Conservation (phyloP, 352 stramenopile species). For the Phytopythium sindhum region DNA sequence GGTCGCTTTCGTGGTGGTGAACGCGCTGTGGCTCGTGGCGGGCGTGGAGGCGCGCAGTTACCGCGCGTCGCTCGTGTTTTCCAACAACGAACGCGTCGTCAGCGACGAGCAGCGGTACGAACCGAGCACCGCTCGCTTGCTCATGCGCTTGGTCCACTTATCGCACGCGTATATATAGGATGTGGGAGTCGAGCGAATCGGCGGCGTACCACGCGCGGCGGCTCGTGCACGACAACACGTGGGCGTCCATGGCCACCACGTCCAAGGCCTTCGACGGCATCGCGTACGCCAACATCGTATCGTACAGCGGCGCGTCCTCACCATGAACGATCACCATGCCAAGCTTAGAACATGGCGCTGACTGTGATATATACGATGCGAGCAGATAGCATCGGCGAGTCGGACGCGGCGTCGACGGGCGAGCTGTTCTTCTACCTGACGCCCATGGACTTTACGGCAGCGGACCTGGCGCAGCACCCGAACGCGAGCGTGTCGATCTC, state of each 20-base stretch:
- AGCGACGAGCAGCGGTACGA: conserved; percentile 3
- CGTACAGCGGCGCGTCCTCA: conserved; percentile 56
- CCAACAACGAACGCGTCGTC: neutral
- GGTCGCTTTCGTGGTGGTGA: conserved; percentile 2
- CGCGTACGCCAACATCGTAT: conserved; percentile 54
- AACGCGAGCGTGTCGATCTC: conserved; percentile 58
- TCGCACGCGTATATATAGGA: neutral
- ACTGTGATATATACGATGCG: neutral
- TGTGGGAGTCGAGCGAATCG: conserved; percentile 5
- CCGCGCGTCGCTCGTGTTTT: conserved; percentile 8
- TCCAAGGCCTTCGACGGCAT: conserved; percentile 53
- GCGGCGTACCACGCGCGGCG: conserved; percentile 45
- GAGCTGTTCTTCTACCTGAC: conserved; percentile 76
- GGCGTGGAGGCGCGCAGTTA: neutral
- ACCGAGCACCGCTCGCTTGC: neutral
- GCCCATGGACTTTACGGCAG: conserved; percentile 38
- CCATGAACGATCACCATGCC: neutral
- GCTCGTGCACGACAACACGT: conserved; percentile 63
- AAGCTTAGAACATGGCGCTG: too few relatives aligned
- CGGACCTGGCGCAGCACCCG: conserved; percentile 51
- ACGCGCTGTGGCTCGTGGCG: conserved; percentile 2
- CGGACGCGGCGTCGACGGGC: conserved; percentile 45
- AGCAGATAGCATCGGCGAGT: conserved; percentile 52
- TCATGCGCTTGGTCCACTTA: too few relatives aligned
- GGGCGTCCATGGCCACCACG: conserved; percentile 61